Evolutionary conservation across 2,329 filamentous ascomycete species (phyloP), one percentile per base, ranked within the genome.

Genomic region (Ophiostoma perfectum): DNA sequence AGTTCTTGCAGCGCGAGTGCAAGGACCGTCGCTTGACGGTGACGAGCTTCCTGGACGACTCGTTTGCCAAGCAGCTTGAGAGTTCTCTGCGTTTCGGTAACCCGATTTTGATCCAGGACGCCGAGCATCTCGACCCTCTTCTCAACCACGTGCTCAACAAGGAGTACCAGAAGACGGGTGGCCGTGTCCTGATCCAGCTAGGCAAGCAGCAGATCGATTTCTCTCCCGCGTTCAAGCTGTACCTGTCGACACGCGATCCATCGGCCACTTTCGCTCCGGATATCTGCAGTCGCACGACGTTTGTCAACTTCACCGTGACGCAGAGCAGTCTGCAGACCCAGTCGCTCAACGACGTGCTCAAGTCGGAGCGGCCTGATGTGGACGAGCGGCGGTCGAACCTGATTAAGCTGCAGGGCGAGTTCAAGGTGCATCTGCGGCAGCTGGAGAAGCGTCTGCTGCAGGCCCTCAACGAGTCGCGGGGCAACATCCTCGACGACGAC

Each of bases 141-240:
- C 88, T 99, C 74, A 99, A 98, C 76, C 95, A 99, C 75, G 94
- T 99, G 68, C 87, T 99, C 79, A 99, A 99, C 82, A 99, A 99
- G 78, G 95, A 99, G 77, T 99, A 99, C 78, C 96, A 99, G 79
- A 96, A 93, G 81, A 99, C 96, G 41, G 95, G 95, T 73, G 95
- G 95, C 36, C 94, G 95, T 85, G 94, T 98, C 63, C 88, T 99
- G 67, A 99, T 99, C 72, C 95, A 99, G 79, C 90, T 99, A 55
- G 95, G 95, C 75, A 97, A 95, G 79, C 96, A 99, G 79, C 93
- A 99, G 80, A 99, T 99, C 73, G 95, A 99, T 78, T 99, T 99
- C 80, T 99, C 95, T 66, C 94, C 95, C 1, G 88, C 93, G 0
- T 99, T 99, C 84, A 95, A 90, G 80, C 85, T 99, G 44, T 99